phyloP scores from a whole-genome alignment of 2,329 filamentous ascomycete genomes.

The Epichloe typhina region DNA sequence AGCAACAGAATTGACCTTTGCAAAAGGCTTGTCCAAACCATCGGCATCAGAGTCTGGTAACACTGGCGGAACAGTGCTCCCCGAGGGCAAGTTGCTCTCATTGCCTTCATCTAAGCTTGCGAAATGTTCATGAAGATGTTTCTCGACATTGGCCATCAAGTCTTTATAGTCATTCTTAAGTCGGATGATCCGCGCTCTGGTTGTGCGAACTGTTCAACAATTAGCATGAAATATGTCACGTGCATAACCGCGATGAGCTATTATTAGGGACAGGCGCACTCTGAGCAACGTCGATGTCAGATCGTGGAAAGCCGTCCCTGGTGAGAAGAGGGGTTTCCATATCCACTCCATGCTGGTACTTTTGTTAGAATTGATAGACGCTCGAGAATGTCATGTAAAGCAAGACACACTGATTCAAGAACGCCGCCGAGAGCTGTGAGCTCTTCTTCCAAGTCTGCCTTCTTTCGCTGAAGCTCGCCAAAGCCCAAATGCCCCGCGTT shows the following conservation, averaged over 20 bases:
- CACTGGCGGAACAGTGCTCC: slow-evolving; percentile 16
- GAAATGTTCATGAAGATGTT: slow-evolving; percentile 79
- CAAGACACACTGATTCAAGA: slow-evolving; percentile 62
- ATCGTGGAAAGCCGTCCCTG: slow-evolving; percentile 79
- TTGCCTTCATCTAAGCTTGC: slow-evolving; percentile 50
- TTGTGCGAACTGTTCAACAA: slow-evolving; percentile 64
- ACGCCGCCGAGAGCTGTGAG: slow-evolving; percentile 73
- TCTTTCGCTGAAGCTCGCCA: slow-evolving; percentile 68
- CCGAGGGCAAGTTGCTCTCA: slow-evolving; percentile 13
- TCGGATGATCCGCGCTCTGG: slow-evolving; percentile 74
- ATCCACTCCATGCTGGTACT: slow-evolving; percentile 66
- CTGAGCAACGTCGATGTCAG: slow-evolving; percentile 89
- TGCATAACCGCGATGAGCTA: not conserved
- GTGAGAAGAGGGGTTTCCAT: slow-evolving; percentile 87
- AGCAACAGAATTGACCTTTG: slow-evolving; percentile 77
- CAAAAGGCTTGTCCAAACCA: slow-evolving; percentile 43
- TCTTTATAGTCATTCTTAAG: slow-evolving; percentile 89
- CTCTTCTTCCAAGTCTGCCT: slow-evolving; percentile 75
- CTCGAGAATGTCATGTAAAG: not conserved
- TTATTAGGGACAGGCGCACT: slow-evolving; percentile 50
- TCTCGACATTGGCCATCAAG: slow-evolving; percentile 73
- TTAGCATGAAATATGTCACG: slow-evolving; percentile 6
- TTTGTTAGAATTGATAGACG: slow-evolving; percentile 9
- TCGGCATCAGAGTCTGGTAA: slow-evolving; percentile 18
- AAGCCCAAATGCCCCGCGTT: slow-evolving; percentile 53